Evolutionary conservation across 306 rosid species (phyloP), one percentile per base, ranked within the genome.

Genomic region (Acacia acuminata): DNA sequence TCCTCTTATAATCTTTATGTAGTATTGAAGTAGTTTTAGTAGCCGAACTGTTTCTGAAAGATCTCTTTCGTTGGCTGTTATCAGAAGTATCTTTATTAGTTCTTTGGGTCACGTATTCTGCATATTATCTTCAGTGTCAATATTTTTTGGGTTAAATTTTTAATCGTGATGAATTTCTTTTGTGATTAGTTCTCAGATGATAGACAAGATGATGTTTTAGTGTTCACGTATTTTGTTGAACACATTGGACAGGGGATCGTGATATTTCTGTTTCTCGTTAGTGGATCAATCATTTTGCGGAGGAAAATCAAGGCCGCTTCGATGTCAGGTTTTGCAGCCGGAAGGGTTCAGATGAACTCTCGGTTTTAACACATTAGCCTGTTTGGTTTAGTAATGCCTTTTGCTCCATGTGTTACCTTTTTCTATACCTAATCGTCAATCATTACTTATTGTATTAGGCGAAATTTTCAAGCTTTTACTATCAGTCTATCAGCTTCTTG

Each of bases 241-340:
- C 45, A 15, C 71, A 75, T 56, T 82, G 86, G 84, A 56, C 97
- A 95, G 97, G 87, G 84, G 79, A 32, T 90, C 72, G 72, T 88
- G 86, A 73, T 93, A 5, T 74, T 87, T 83, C 65, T 93, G 82
- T 86, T 93, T 79, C 79, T 90, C 38, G 15, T 85, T 9, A 89
- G 98, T 74, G 96, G 97, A 72, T 86, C 94, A 70, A 30, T 86
- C 80, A 61, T 92, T 40, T 90, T 90, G 84, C 61, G 86, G 66
- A 92, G 88, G 74, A 93, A 83, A 85, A 93, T 71, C 88, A 90
- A 67, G 85, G 82, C 88, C 0, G 77, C 64, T 80, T 75, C 93
- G 10, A 61, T 75, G 51, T 82, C 97, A 0, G 91, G 93, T 64
- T 93, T 85, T 76, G 88, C 78, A 3, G 78, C 83, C 5, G 94